Conservation (phyloP, 2,329 filamentous ascomycete genomes). For the Diaporthe humulicola region DNA sequence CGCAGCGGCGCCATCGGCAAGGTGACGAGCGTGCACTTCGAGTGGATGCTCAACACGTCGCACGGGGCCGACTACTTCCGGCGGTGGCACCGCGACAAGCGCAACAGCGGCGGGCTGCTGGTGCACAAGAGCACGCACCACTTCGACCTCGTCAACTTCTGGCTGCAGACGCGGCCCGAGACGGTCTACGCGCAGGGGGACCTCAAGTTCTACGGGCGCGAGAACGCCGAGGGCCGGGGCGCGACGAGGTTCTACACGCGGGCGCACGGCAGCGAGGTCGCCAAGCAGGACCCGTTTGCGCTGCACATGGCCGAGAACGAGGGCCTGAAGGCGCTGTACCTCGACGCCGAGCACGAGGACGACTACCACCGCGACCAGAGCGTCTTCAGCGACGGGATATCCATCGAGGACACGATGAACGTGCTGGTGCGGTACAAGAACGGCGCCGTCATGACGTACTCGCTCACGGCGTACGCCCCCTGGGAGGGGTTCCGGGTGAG, state of each 20-base stretch:
- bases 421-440: slow-evolving; percentile 69
- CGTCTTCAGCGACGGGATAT: slow-evolving; percentile 74
- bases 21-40: slow-evolving; percentile 71
- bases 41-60: slow-evolving; percentile 73
- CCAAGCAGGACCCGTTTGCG: slow-evolving; percentile 69
- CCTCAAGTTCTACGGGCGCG: slow-evolving; percentile 71
- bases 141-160: slow-evolving; percentile 75
- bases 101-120: slow-evolving; percentile 70
- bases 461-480: slow-evolving; percentile 70
- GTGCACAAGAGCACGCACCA: slow-evolving; percentile 76
- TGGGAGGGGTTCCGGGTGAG: slow-evolving; percentile 72
- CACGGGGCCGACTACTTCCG: slow-evolving; percentile 75
- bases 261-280: slow-evolving; percentile 62
- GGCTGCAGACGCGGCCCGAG: slow-evolving; percentile 67
- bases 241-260: slow-evolving; percentile 64
- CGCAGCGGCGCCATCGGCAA: slow-evolving; percentile 67
- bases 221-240: slow-evolving; percentile 71
- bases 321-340: slow-evolving; percentile 70
- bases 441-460: slow-evolving; percentile 71
- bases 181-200: slow-evolving; percentile 71
- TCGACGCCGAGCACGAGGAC: slow-evolving; percentile 74
- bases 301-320: slow-evolving; percentile 65
- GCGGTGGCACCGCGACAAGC: slow-evolving; percentile 73
- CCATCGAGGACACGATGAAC: slow-evolving; percentile 75
- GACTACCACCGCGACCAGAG: slow-evolving; percentile 73